Base-by-base conservation (phyloP, 2,329 filamentous ascomycete species). In the Trichoderma cornu-damae region DNA sequence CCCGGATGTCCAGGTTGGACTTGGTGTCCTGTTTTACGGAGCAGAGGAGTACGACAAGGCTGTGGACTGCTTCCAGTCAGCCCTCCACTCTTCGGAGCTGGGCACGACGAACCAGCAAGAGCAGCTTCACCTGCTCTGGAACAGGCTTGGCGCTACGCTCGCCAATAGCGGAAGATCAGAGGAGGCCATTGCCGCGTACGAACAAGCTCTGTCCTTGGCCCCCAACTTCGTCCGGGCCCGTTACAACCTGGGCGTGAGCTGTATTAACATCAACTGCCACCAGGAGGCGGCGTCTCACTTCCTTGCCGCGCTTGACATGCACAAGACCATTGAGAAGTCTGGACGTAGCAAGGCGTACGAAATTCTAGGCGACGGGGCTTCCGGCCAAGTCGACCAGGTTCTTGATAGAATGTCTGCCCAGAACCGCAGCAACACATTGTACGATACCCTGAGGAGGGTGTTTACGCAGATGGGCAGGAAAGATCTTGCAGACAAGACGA, bases 31-130 rank as follows among this genome's bases (percentile, higher is more conserved):
- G 14, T 97, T 99, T 77, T 99, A 99, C 74, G 94, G 93, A 51
- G 91, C 90, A 28, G 94, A 99, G 73, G 93, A 97, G 69, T 97
- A 96, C 76, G 90, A 94, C 70, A 99, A 99, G 77, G 94, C 94
- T 0, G 93, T 99, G 35, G 94, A 99, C 77, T 99, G 95, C 78
- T 99, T 99, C 82, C 89, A 88, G 57, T 87, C 93, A 1, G 93
- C 95, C 0, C 83, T 99, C 22, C 89, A 90, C 59, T 90, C 85
- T 22, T 90, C 89, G 1, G 91, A 96, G 72, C 82, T 86, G 34
- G 94, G 94, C 59, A 84, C 84, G 7, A 88, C 86, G 59, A 97
- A 96, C 75, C 86, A 90, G 61, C 84, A 86, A 66, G 86, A 88
- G 67, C 91, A 96, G 73, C 78, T 96, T 1, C 94, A 97, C 69